Evolutionary conservation across 192 early-diverging fungal species (phyloP).

Genomic region (Spinellus fusiger): DNA sequence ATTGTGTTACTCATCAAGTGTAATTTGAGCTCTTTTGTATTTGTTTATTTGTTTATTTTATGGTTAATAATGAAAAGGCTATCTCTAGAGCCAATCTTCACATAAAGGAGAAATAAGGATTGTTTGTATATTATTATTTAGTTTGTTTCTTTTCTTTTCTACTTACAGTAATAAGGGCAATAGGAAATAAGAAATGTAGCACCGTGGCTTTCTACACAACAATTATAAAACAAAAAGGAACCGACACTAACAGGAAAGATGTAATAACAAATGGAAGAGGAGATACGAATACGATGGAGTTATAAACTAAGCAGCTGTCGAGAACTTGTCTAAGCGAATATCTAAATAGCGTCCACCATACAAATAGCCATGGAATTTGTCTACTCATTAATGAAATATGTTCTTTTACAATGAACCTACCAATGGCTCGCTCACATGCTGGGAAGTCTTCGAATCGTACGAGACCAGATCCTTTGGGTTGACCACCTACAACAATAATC

Average conservation of each 20-base stretch:
- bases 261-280: neutral
- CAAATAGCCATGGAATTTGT: slow-evolving; percentile 43
- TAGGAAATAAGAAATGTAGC: neutral
- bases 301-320: neutral
- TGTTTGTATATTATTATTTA: neutral
- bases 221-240: slow-evolving; percentile 8
- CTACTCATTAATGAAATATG: too few relatives aligned
- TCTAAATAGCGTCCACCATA: slow-evolving; percentile 45
- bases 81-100: too few relatives aligned
- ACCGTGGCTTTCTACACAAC: neutral
- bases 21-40: too few relatives aligned
- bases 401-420: slow-evolving; percentile 24
- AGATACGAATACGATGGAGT: neutral
- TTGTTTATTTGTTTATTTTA: too few relatives aligned
- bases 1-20: slow-evolving; percentile 3
- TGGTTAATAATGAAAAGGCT: too few relatives aligned
- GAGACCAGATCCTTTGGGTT: slow-evolving; percentile 48
- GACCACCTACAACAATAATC: slow-evolving; percentile 37
- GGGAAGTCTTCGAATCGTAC: slow-evolving; percentile 46
- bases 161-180: neutral
- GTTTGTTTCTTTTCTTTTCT: neutral
- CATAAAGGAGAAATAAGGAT: too few relatives aligned
- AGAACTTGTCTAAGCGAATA: slow-evolving; percentile 30
- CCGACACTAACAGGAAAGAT: neutral
- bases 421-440: slow-evolving; percentile 46